Base-by-base conservation (phyloP, 2,329 filamentous ascomycete species). In the Ilyonectria destructans region DNA sequence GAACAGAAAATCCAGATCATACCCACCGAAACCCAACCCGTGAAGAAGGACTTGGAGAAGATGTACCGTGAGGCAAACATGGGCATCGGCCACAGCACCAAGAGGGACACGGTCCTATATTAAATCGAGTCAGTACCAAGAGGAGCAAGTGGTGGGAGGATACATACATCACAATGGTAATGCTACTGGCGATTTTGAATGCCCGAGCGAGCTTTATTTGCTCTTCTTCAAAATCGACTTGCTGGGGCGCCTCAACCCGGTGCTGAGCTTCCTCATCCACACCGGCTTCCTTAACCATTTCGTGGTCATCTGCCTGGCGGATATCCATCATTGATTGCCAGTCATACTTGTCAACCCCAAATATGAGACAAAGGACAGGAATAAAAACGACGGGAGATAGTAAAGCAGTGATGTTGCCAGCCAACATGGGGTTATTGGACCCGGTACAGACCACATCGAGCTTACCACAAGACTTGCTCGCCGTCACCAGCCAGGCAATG, bases 11-110 rank as follows among this genome's bases (percentile, higher is more conserved):
- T 83, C 92, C 92, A 94, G 2, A 92, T 79, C 46, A 94, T 91
- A 1, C 90, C 90, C 2, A 92, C 88, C 3, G 89, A 84, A 9
- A 93, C 87, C 91, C 91, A 93, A 21, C 91, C 91, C 0, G 90
- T 92, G 79, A 94, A 94, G 83, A 94, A 94, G 7, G 69, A n/a
- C 55, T 78, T 78, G 40, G 76, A 78, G 60, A 80, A 80, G 65
- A 97, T 87, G 78, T 97, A 97, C 1, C 88, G 88, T 0, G 87
- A 87, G 10, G 93, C 95, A 77, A 96, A 97, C 89, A 97, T 90
- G 1, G 94, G 94, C 88, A 97, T 96, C 0, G 95, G 94, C 94
- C 94, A 97, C 71, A 78, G 45, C 23, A 49, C 37, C 29, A 60
- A 40, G 40, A 58, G 59, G 0, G 89, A 86, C 0, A 97, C 68